These are phyloP conservation scores for Coprinellus aureogranulatus DNA, from an alignment of 768 basidiomycete genomes.

Conservation along the genomic window DNA sequence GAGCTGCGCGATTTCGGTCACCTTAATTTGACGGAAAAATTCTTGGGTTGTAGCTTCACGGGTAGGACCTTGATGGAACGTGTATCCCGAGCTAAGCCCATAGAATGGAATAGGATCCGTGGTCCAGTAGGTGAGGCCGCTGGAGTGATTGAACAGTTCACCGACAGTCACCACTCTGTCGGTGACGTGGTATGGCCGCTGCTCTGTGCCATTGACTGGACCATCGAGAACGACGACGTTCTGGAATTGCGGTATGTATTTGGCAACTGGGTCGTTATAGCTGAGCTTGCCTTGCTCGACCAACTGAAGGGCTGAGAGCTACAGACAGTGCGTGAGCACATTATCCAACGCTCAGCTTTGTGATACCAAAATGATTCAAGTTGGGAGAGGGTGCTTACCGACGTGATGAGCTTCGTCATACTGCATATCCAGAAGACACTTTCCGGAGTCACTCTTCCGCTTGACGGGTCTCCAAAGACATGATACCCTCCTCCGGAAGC, in stretches of 20 bases:
- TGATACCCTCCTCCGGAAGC: conserved; percentile 22
- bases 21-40: conserved; percentile 24
- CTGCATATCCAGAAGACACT: conserved; percentile 34
- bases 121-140: conserved; percentile 23
- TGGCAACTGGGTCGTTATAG: conserved; percentile 25
- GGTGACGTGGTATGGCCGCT: conserved; percentile 10
- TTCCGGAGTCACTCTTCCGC: conserved; percentile 21
- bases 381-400: conserved; percentile 21
- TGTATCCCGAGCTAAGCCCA: conserved; percentile 11
- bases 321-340: no score
- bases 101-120: neutral
- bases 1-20: no score
- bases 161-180: conserved; percentile 14
- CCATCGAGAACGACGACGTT: conserved; percentile 22
- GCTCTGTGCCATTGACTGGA: conserved; percentile 12
- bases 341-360: no score
- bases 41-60: conserved; percentile 11
- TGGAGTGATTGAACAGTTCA: conserved; percentile 27
- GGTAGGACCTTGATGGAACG: conserved; percentile 10
- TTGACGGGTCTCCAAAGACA: conserved; percentile 21
- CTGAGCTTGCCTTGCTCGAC: conserved; percentile 29
- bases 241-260: conserved; percentile 29
- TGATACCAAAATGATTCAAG: no score
- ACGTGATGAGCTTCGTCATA: conserved; percentile 28
- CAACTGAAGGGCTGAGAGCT: conserved; percentile 34